A percentile compares a stretch with the other conserved stretches of the same genome.
Evolutionary conservation across 2,329 filamentous ascomycete species (phyloP).

Genomic region (Ophidiomyces ophidiicola): DNA sequence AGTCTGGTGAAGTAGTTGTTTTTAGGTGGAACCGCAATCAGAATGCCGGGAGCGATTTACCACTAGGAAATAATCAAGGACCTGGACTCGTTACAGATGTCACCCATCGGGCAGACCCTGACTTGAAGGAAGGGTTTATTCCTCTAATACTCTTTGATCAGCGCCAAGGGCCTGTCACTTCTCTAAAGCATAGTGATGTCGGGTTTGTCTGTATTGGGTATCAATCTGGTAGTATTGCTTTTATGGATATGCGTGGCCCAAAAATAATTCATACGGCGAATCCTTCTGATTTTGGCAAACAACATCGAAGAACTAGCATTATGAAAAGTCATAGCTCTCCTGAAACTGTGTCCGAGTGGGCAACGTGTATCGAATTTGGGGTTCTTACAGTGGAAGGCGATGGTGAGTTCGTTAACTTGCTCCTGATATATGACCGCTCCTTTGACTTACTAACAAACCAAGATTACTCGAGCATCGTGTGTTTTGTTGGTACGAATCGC

Average conservation of each 20-base stretch:
- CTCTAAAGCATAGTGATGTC: constrained; percentile 74
- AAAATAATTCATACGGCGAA: constrained; percentile 66
- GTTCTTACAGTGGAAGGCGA: constrained; percentile 91
- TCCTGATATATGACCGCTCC: neutral
- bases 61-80: constrained; percentile 41
- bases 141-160: constrained; percentile 73
- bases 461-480: constrained; percentile 84
- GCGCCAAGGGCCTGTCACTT: constrained; percentile 67
- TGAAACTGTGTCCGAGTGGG: constrained; percentile 52
- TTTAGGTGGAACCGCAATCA: constrained; percentile 82
- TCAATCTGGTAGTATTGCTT: constrained; percentile 63
- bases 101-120: constrained; percentile 55
- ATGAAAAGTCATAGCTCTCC: constrained; percentile 41
- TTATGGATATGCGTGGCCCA: constrained; percentile 82
- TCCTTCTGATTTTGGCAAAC: constrained; percentile 60
- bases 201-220: constrained; percentile 85
- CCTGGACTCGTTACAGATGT: constrained; percentile 66
- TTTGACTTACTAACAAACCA: constrained; percentile 14
- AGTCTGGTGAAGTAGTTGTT: constrained; percentile 70
- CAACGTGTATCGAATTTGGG: constrained; percentile 75
- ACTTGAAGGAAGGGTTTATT: constrained; percentile 65
- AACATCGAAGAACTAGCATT: constrained; percentile 66
- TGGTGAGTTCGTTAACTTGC: constrained; percentile 30
- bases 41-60: constrained; percentile 52
- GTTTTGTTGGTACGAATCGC: constrained; percentile 77